Evolutionary conservation across 805 yeast genomes (phyloP).

Genomic region (Myxozyma lipomycoides): DNA sequence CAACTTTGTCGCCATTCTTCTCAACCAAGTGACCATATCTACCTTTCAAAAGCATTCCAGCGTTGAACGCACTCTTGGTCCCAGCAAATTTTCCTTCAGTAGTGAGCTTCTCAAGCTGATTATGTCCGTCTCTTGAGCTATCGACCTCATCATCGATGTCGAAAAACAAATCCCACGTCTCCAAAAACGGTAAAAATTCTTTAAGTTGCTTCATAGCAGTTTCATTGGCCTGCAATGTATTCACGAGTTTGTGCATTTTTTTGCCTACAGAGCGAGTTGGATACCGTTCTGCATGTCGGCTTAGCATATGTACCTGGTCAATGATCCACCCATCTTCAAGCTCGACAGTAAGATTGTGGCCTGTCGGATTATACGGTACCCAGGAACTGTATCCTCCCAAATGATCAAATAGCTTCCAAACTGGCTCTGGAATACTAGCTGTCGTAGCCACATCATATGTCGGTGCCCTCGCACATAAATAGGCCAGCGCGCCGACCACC

Average conservation of each 20-base stretch:
- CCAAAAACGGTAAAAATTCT: slow-evolving; percentile 13
- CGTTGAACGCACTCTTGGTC: slow-evolving; percentile 1
- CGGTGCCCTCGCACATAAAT: too few species aligned
- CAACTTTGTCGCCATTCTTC: background rate
- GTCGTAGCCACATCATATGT: too few species aligned
- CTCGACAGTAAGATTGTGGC: background rate
- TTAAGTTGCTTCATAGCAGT: background rate
- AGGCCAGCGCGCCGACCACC: too few species aligned
- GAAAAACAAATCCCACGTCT: slow-evolving; percentile 18
- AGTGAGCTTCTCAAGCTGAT: slow-evolving; percentile 19
- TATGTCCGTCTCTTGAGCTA: background rate
- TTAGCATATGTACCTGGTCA: slow-evolving; percentile 25
- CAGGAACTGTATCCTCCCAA: slow-evolving; percentile 27
- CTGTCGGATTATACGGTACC: slow-evolving; percentile 11
- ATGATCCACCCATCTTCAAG: slow-evolving; percentile 13
- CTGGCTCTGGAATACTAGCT: too few species aligned
- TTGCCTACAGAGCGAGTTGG: slow-evolving; percentile 20
- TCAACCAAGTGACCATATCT: slow-evolving; percentile 2
- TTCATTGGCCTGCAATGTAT: slow-evolving; percentile 3
- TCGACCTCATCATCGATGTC: slow-evolving; percentile 10
- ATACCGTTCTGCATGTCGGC: slow-evolving; percentile 24
- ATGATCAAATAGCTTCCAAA: slow-evolving; percentile 13
- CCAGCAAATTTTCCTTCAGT: slow-evolving; percentile 17
- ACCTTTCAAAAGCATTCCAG: slow-evolving; percentile 10
- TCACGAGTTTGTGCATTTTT: slow-evolving; percentile 14